These are phyloP conservation scores for Emmonsiellopsis sp. DNA, from an alignment of 2,329 filamentous ascomycete species.

Conservation along the genomic window DNA sequence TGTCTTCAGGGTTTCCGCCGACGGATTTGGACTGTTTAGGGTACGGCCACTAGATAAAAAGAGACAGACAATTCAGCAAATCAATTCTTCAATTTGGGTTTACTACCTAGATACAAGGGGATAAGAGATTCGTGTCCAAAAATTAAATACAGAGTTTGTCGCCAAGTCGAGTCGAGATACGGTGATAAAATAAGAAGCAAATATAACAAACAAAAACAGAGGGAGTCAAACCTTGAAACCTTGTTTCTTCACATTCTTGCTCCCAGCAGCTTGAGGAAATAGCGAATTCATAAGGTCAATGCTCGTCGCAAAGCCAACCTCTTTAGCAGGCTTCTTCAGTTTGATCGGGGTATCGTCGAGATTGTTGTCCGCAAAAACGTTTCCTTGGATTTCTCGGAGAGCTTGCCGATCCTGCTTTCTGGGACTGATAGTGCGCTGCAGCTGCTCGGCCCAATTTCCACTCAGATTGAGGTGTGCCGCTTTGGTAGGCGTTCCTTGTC, in stretches of 20 bases:
- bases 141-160: constrained; percentile 15
- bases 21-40: constrained; percentile 65
- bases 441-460: constrained; percentile 87
- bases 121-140: background rate
- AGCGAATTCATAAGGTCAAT: constrained; percentile 96
- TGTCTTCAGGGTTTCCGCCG: constrained; percentile 49
- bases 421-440: constrained; percentile 88
- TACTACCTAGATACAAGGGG: constrained; percentile 15
- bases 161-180: constrained; percentile 11
- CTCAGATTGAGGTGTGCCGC: constrained; percentile 45
- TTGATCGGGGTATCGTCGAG: constrained; percentile 25
- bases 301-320: constrained; percentile 68
- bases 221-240: constrained; percentile 83
- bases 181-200: constrained; percentile 29
- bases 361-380: constrained; percentile 44
- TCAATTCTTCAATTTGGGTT: constrained; percentile 28
- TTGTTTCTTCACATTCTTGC: constrained; percentile 47
- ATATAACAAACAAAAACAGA: constrained; percentile 26
- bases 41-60: constrained; percentile 66
- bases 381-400: constrained; percentile 55
- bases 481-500: constrained; percentile 42
- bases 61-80: constrained; percentile 28
- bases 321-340: constrained; percentile 10
- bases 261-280: constrained; percentile 56
- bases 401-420: constrained; percentile 79